Evolutionary conservation across 2,329 filamentous ascomycete species (phyloP), one percentile per base, ranked within the genome.

Genomic region (Nemania abortiva): DNA sequence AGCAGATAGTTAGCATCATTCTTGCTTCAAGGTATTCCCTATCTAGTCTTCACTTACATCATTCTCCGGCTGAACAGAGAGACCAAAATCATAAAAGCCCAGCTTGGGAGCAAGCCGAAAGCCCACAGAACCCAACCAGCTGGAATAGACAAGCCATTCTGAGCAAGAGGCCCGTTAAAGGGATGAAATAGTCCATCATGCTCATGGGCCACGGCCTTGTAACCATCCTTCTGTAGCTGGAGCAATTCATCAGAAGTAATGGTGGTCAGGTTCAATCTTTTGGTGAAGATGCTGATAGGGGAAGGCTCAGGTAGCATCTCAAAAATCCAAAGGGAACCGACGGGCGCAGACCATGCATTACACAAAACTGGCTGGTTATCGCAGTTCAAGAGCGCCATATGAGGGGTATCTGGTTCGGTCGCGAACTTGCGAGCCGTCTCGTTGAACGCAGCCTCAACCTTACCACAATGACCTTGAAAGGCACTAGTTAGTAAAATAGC

Each of bases 31-130:
- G 20, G 55, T 45, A 22, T 27, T 45, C 55, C n/a, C 27, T 18
- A 5, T 24, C 11, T 7, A 42, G 24, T 39, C 20, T 68, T 29
- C n/a, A 85, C 91, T 87, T 83, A 94, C 92, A 95, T 94, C 81
- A 95, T 87, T 66, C 84, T 87, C 78, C 92, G 87, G 85, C 90
- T 93, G 72, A 91, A 77, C 79, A 95, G 89, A 62, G 90, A 92
- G 74, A 95, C 85, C 57, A 88, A 78, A 74, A 95, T 85, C 92
- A 95, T 95, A 77, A 94, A 90, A 64, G 89, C 81, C 92, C 92
- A 95, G 84, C 90, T 89, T 66, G 92, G 88, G 67, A 93, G 81
- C 57, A 91, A 81, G 75, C 86, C 85, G 76, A 92, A 89, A 72
- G 84, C 84, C 88, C 89, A 94, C 74, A 93, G 84, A 60, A 87